Evolutionary conservation across 2,329 filamentous ascomycete genomes (phyloP), one percentile per base, ranked within the genome.

Genomic region (Ceratocystis colombiana): DNA sequence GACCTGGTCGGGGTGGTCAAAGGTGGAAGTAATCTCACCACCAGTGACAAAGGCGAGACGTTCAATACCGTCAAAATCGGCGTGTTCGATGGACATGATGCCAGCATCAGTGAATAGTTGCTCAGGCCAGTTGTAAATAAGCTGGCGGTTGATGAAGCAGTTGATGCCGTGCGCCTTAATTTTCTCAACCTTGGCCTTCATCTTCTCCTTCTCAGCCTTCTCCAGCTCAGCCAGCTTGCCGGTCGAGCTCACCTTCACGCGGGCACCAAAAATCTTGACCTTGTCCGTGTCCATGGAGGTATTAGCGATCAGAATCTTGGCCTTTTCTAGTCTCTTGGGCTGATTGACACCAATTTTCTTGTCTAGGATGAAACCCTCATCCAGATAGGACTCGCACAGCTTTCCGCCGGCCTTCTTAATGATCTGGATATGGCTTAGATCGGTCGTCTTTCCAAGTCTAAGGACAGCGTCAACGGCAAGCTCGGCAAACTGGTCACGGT

Each of bases 41-140:
- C 94, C 94, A 5, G 94, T 99, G 57, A 99, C 94, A 63, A 99
- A 82, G 8, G 94, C 93, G 71, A 99, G 78, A 55, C 94, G 85
- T 81, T 99, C 94, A 71, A 99, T 95, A 70, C 94, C 94, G 74
- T 99, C 94, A 74, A 99, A 99, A 78, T 99, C 94, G 70, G 94
- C 94, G 76, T 99, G 94, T 80, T 99, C 94, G 72, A 99, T 99
- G 33, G 91, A 96, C 82, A 96, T 89, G 77, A 99, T 97, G 69
- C 94, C 94, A 6, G 92, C 93, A 76, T 99, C 94, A 45, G 93
- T 91, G 74, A 99, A 99, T 61, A 99, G 87, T 79, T 99, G 94
- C 78, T 99, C 94, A 5, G 94, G 94, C 94, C 94, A 99, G 82
- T 99, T 99, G 83, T 99, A 99, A 79, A 99, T 99, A 70, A 99